phyloP scores from a whole-genome alignment of 2,329 filamentous ascomycete species.

The Pyrenochaeta sp. region DNA sequence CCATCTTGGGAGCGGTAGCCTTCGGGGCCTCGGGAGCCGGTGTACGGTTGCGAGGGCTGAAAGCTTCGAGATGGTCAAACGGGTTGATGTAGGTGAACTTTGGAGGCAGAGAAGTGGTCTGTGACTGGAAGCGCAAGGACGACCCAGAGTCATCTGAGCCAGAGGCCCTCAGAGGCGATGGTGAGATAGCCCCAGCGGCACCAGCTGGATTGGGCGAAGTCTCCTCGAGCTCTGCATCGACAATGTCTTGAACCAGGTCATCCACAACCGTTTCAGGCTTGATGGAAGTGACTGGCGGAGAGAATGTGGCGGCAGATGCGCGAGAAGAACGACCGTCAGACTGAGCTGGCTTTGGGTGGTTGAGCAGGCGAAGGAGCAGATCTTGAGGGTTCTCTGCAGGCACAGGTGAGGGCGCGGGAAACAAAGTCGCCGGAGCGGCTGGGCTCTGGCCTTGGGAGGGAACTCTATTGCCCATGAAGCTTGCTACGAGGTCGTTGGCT shows the following conservation, averaged over 20 bases:
- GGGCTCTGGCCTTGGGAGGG: constrained; percentile 40
- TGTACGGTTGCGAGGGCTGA: constrained; percentile 65
- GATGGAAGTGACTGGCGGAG: constrained; percentile 39
- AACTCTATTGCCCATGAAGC: constrained; percentile 59
- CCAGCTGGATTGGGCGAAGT: constrained; percentile 42
- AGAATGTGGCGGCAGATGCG: constrained; percentile 35
- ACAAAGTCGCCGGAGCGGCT: constrained; percentile 35
- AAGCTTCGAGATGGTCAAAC: constrained; percentile 73
- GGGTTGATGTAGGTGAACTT: constrained; percentile 77
- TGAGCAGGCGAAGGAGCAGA: constrained; percentile 84
- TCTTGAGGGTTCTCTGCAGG: constrained; percentile 74
- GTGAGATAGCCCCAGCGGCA: constrained; percentile 25
- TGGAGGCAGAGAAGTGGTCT: constrained; percentile 42
- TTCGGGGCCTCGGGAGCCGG: constrained; percentile 33
- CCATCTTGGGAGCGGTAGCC: constrained; percentile 46
- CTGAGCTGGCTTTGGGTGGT: constrained; percentile 67
- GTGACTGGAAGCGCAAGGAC: constrained; percentile 43
- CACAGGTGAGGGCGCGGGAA: constrained; percentile 35
- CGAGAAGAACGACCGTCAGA: constrained; percentile 35
- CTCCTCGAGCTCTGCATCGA: constrained; percentile 53
- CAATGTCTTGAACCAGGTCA: constrained; percentile 55
- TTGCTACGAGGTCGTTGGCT: constrained; percentile 65
- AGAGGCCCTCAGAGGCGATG: constrained; percentile 43
- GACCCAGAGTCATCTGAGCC: constrained; percentile 52
- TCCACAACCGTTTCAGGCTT: constrained; percentile 53